These are phyloP conservation scores for Termitomyces sp. DNA, from an alignment of 768 basidiomycete genomes.

Conservation along the genomic window DNA sequence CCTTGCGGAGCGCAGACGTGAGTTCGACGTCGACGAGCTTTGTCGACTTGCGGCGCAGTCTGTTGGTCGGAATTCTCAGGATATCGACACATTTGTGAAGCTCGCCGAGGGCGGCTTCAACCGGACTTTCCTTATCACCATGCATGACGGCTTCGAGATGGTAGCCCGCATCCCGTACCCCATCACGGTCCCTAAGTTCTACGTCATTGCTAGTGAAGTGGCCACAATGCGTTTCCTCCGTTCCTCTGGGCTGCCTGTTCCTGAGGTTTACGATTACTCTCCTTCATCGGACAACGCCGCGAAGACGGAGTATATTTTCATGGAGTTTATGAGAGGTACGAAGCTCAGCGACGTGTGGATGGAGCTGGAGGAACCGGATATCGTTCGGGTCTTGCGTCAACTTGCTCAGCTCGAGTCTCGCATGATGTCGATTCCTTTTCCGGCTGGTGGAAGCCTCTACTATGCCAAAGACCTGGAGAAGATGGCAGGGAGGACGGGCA, in stretches of 20 bases:
- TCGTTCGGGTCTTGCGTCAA: too few relatives aligned
- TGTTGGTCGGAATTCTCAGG: background rate
- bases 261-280: conserved; percentile 2
- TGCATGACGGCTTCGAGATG: conserved; percentile 1
- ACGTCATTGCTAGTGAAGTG: conserved; percentile 25
- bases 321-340: background rate
- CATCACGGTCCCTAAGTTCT: conserved; percentile 20
- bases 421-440: background rate
- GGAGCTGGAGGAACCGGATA: too few relatives aligned
- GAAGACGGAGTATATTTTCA: conserved; percentile 1
- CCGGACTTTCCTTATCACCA: background rate
- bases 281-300: conserved; percentile 4
- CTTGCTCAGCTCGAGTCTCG: too few relatives aligned
- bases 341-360: too few relatives aligned
- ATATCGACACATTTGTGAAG: background rate
- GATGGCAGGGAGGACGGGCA: conserved; percentile 25
- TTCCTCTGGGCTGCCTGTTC: conserved; percentile 9
- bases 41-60: conserved; percentile 9
- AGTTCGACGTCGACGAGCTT: conserved; percentile 6
- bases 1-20: conserved; percentile 7
- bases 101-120: background rate
- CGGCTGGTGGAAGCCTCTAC: background rate
- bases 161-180: conserved; percentile 1
- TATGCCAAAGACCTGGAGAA: conserved; percentile 37
- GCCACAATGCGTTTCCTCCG: conserved; percentile 24